Conservation (phyloP, 495 filamentous ascomycete genomes). For the Oleoguttula mirabilis region DNA sequence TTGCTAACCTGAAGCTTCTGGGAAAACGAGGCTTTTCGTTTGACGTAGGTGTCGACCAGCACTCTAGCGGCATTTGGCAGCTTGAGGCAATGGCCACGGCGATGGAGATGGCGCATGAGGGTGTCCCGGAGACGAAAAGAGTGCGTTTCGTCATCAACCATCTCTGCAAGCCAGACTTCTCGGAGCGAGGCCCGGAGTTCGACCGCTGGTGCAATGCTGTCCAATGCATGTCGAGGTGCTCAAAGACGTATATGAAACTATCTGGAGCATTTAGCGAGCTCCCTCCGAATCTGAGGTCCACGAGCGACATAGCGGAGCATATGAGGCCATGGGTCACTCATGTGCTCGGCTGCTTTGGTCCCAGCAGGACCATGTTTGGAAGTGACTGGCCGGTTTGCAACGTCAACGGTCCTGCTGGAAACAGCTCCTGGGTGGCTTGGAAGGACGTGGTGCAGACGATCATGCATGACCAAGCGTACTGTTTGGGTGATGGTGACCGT, state of each 20-base stretch:
- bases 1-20: constrained; percentile 57
- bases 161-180: constrained; percentile 74
- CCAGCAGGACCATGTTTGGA: constrained; percentile 69
- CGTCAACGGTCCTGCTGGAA: constrained; percentile 44
- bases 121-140: constrained; percentile 42
- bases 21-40: constrained; percentile 48
- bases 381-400: constrained; percentile 87
- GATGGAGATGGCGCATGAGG: constrained; percentile 52
- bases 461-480: constrained; percentile 40
- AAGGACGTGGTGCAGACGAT: constrained; percentile 46
- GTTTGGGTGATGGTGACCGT: constrained; percentile 45
- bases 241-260: constrained; percentile 70
- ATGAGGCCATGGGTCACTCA: constrained; percentile 54
- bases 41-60: constrained; percentile 71
- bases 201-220: constrained; percentile 38
- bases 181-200: constrained; percentile 11
- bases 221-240: constrained; percentile 26
- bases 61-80: constrained; percentile 55
- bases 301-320: constrained; percentile 31
- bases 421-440: constrained; percentile 43
- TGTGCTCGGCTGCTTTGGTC: constrained; percentile 54
- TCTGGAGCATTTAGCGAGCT: constrained; percentile 72
- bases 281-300: constrained; percentile 30
- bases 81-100: constrained; percentile 60
- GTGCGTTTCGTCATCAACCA: constrained; percentile 66